Percentiles rank a stretch among this genome's conserved stretches.
These are phyloP conservation scores for Claviceps citrina DNA, from an alignment of 2,329 filamentous ascomycete genomes.

Conservation along the genomic window DNA sequence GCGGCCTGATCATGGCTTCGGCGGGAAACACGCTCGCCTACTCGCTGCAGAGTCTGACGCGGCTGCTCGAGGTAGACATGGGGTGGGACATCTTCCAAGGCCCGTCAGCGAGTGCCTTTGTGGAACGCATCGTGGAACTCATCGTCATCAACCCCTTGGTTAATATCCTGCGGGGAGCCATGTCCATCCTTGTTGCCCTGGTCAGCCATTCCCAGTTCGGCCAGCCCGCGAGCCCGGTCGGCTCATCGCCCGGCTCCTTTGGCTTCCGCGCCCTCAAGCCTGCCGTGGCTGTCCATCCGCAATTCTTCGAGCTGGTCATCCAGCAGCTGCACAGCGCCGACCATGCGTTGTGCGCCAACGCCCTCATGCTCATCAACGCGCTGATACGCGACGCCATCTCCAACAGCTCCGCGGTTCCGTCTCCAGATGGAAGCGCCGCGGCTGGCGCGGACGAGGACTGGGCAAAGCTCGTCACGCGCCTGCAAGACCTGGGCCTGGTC, in stretches of 20 bases:
- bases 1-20: conserved; percentile 68
- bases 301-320: conserved; percentile 89
- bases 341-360: conserved; percentile 88
- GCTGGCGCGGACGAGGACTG: conserved; percentile 48
- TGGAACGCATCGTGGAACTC: conserved; percentile 69
- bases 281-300: conserved; percentile 75
- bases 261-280: conserved; percentile 88
- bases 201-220: conserved; percentile 67
- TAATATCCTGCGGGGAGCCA: conserved; percentile 90
- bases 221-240: conserved; percentile 19
- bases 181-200: conserved; percentile 89
- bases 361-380: conserved; percentile 87
- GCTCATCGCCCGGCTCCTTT: conserved; percentile 43
- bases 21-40: conserved; percentile 93
- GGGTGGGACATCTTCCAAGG: conserved; percentile 81
- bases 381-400: conserved; percentile 84
- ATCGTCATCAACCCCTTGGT: conserved; percentile 91
- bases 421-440: conserved; percentile 13
- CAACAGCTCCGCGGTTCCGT: conserved; percentile 41
- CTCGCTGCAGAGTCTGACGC: conserved; percentile 73
- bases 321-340: conserved; percentile 84
- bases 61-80: conserved; percentile 88
- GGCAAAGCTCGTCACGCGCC: conserved; percentile 83
- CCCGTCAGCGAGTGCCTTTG: conserved; percentile 46
- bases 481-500: conserved; percentile 88